phyloP scores from a whole-genome alignment of 305 asterid genomes.

The Solanum chacoense region DNA sequence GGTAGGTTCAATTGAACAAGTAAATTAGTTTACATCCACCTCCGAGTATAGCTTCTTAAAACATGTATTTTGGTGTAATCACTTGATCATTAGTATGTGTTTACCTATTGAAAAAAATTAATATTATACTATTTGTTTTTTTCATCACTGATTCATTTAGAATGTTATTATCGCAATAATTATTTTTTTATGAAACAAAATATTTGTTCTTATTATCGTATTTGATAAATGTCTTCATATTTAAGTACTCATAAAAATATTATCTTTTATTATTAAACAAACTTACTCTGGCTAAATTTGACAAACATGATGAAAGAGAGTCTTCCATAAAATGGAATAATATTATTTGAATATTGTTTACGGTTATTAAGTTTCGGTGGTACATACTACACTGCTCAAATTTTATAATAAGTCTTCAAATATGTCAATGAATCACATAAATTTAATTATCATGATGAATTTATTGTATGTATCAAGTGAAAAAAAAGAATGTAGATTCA shows the following conservation, averaged over 20 bases:
- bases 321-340: constrained; percentile 31
- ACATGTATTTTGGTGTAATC: background rate
- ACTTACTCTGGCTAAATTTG: constrained; percentile 34
- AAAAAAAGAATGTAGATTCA: background rate
- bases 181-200: background rate
- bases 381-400: no score
- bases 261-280: constrained; percentile 7
- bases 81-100: background rate
- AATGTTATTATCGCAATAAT: background rate
- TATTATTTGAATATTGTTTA: background rate
- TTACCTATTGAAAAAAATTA: background rate
- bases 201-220: background rate
- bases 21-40: background rate
- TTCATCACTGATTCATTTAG: background rate
- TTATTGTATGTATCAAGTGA: background rate
- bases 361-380: background rate
- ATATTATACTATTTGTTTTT: background rate
- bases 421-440: background rate
- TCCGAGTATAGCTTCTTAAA: background rate
- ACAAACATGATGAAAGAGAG: constrained; percentile 41
- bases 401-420: background rate
- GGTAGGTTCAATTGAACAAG: background rate
- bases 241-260: background rate
- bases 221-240: background rate
- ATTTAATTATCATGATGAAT: background rate